These are phyloP conservation scores for Calocybe indica DNA, from an alignment of 768 basidiomycete genomes.

Conservation along the genomic window DNA sequence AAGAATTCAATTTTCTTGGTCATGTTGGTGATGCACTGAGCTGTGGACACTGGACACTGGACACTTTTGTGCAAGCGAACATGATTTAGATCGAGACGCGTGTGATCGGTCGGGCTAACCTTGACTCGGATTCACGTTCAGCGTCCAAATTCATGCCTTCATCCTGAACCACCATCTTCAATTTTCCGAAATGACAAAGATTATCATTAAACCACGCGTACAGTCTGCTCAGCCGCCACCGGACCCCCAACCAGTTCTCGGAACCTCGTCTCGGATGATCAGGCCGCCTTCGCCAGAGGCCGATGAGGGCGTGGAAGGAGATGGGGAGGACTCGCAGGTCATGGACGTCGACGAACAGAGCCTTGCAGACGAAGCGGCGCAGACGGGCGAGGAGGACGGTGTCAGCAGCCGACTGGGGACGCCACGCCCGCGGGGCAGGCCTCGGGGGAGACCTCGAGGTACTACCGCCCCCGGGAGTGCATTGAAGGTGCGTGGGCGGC, in stretches of 20 bases:
- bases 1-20: no score
- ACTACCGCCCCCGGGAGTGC: conserved; percentile 9
- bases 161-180: no score
- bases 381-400: conserved; percentile 23
- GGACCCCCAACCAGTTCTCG: conserved; percentile 14
- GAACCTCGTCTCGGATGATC: conserved; percentile 17
- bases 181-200: conserved; percentile 25
- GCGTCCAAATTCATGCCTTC: no score
- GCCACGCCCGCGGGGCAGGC: conserved; percentile 36
- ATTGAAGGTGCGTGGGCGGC: conserved; percentile 31
- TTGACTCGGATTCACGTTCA: no score
- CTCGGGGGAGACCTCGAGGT: conserved; percentile 30
- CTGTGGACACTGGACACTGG: no score
- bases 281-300: conserved; percentile 16
- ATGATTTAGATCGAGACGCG: no score
- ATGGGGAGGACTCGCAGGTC: conserved; percentile 22
- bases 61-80: no score
- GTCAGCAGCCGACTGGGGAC: conserved; percentile 20
- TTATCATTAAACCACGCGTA: conserved; percentile 41
- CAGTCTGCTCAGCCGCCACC: conserved; percentile 17
- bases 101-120: no score
- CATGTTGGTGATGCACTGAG: no score
- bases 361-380: conserved; percentile 19
- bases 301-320: conserved; percentile 22
- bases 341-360: conserved; percentile 29